phyloP scores from a whole-genome alignment of 1,139 yeast species.

The Sugiyamaella novakii region DNA sequence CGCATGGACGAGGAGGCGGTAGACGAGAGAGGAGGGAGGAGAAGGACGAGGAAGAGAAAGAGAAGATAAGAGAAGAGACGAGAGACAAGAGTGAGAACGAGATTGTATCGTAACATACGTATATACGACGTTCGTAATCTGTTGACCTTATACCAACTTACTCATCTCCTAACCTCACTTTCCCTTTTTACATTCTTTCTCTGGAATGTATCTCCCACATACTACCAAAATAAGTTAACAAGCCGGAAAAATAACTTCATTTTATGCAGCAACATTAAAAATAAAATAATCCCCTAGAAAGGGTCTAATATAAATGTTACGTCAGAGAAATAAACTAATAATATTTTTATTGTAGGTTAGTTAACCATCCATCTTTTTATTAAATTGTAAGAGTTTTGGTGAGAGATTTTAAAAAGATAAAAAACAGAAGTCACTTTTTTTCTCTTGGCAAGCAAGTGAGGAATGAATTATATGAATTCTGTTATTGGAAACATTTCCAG shows the following conservation, averaged over 20 bases:
- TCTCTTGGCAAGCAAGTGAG: neutral
- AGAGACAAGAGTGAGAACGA: neutral
- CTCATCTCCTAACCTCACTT: neutral
- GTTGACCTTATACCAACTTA: neutral
- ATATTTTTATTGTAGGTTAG: no score
- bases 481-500: neutral
- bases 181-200: neutral
- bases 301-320: no score
- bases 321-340: no score
- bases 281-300: no score
- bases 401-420: no score
- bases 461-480: no score
- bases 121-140: no score
- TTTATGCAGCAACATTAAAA: neutral
- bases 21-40: neutral
- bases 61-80: neutral
- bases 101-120: neutral
- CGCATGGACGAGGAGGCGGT: neutral
- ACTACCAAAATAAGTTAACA: slow-evolving; percentile 2
- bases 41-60: neutral
- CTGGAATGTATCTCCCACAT: slow-evolving; percentile 1
- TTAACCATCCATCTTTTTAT: no score
- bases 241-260: slow-evolving; percentile 2
- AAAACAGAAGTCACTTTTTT: neutral
- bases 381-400: no score